Evolutionary conservation across 768 basidiomycete species (phyloP), one percentile per base, ranked within the genome.

Genomic region (Pholiota microspora): DNA sequence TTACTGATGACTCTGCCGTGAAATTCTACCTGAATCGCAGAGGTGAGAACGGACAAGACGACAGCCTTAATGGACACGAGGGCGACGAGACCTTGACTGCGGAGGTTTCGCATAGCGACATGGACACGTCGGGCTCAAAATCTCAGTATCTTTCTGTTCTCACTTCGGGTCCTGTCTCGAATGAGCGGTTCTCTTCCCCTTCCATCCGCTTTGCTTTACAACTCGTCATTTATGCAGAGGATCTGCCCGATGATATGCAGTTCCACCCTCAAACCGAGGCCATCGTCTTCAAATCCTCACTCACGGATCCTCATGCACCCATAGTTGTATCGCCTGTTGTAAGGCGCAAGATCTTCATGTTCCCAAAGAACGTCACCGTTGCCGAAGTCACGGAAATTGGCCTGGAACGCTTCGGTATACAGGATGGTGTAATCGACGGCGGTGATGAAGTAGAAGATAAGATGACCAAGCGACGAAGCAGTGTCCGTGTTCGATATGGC

Each of bases 391-490:
- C 97, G 34, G 97, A 99, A 69, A 76, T 91, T 32, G 90, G 88
- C 4, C 67, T 99, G 58, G 97, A 98, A 65, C 74, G 94, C 54
- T 98, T 98, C 65, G 97, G 97, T 2, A 97, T 99, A 53, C 75
- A 83, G 31, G 96, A 97, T 34, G 97, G 95, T n/a, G 94, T 99
- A 1, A 96, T 98, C 2, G 95, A 98, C 68, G 97, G 97, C 2
- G 97, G 97, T 1, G 97, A 99, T 68, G 96, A 98, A 64, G 83
- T 99, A 1, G 97, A 99, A 70, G 96, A 98, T 67, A 94, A 96
- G 67, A 75, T 86, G 29, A 77, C 82, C 6, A 93, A 94, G 72
- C 77, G 94, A 55, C 78, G 87, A 59, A 96, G 92, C 65, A 76
- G 82, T 6, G 70, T 81, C 7, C 79, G 91, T 54, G 90, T 98